Evolutionary conservation across 2,329 filamentous ascomycete species (phyloP).

Genomic region (Eutypella sp.): DNA sequence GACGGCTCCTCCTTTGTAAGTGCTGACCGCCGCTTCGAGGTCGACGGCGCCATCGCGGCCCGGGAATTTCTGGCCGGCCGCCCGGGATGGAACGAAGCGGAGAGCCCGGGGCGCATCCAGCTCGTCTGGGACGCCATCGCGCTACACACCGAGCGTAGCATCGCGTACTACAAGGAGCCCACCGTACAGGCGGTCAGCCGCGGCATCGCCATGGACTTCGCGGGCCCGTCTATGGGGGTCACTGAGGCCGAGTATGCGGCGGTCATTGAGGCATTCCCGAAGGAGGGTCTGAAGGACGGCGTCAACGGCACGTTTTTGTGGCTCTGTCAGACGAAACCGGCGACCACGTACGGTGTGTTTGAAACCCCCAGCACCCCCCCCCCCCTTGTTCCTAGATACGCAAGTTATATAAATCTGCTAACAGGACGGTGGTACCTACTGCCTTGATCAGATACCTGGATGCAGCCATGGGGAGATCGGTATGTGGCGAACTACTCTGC

Average conservation of each 20-base stretch:
- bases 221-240: slow-evolving; percentile 26
- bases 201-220: slow-evolving; percentile 35
- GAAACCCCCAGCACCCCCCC: background rate
- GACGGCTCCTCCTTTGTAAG: slow-evolving; percentile 29
- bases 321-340: slow-evolving; percentile 36
- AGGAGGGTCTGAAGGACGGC: slow-evolving; percentile 25
- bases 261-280: slow-evolving; percentile 30
- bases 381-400: background rate
- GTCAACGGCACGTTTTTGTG: slow-evolving; percentile 33
- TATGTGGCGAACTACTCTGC: slow-evolving; percentile 6
- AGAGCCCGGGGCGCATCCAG: slow-evolving; percentile 36
- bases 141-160: slow-evolving; percentile 34
- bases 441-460: slow-evolving; percentile 8
- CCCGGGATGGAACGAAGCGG: slow-evolving; percentile 25
- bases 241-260: slow-evolving; percentile 28
- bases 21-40: slow-evolving; percentile 43
- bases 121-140: slow-evolving; percentile 46
- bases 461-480: slow-evolving; percentile 13
- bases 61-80: slow-evolving; percentile 30
- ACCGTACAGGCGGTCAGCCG: slow-evolving; percentile 30
- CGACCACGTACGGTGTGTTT: slow-evolving; percentile 28
- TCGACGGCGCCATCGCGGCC: slow-evolving; percentile 43
- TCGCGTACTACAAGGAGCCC: slow-evolving; percentile 37
- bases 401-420: background rate
- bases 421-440: background rate